Evolutionary conservation across 2,329 filamentous ascomycete species (phyloP).

Genomic region (Epichloe aotearoae): DNA sequence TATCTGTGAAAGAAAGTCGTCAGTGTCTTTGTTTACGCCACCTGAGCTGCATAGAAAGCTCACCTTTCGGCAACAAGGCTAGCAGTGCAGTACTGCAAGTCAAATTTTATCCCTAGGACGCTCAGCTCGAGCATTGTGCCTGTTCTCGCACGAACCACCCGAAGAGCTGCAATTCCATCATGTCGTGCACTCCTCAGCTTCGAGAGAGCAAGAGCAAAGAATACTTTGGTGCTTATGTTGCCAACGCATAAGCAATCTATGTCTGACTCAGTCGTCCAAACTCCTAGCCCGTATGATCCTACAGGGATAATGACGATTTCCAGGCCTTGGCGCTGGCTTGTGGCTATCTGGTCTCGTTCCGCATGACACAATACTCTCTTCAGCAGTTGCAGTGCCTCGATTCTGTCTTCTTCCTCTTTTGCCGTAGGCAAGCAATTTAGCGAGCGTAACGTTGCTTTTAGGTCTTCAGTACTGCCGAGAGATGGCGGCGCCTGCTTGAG

Average conservation of each 20-base stretch:
- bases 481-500: too few relatives aligned
- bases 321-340: conserved; percentile 11
- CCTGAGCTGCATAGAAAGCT: neutral
- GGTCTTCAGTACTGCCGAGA: too few relatives aligned
- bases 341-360: conserved; percentile 5
- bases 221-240: conserved; percentile 44
- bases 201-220: too few relatives aligned
- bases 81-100: conserved; percentile 36
- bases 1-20: conserved; percentile 18
- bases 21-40: too few relatives aligned
- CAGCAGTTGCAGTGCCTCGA: conserved; percentile 27
- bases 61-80: conserved; percentile 21
- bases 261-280: conserved; percentile 31
- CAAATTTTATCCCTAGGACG: neutral
- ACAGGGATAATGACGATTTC: conserved; percentile 32
- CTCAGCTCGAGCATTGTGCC: conserved; percentile 53
- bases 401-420: too few relatives aligned
- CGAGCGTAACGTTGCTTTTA: too few relatives aligned
- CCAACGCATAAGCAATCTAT: conserved; percentile 55
- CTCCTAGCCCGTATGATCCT: too few relatives aligned
- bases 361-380: conserved; percentile 27
- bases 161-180: conserved; percentile 25
- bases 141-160: conserved; percentile 43
- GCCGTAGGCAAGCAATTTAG: too few relatives aligned
- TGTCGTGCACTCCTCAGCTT: too few relatives aligned